Evolutionary conservation across 2,329 filamentous ascomycete genomes (phyloP).

Genomic region (Aureobasidium sp.): DNA sequence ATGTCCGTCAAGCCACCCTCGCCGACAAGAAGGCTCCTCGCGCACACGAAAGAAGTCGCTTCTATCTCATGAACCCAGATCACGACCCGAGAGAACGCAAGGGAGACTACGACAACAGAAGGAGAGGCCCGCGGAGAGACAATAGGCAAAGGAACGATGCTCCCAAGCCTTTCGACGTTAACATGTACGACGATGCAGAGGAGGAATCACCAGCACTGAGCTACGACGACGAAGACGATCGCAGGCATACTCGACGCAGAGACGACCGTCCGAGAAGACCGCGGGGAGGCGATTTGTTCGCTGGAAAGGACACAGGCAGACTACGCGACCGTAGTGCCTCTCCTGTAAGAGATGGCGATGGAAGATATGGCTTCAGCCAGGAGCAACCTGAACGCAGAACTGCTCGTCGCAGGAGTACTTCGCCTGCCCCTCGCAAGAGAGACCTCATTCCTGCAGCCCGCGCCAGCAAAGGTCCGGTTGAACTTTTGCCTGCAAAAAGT

Average conservation of each 20-base stretch:
- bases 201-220: conserved; percentile 31
- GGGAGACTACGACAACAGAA: conserved; percentile 23
- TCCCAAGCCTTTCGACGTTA: conserved; percentile 52
- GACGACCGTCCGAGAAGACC: conserved; percentile 2
- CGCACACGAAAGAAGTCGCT: conserved; percentile 73
- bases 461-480: conserved; percentile 15
- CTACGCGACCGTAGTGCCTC: conserved; percentile 53
- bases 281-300: conserved; percentile 23
- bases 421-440: conserved; percentile 20
- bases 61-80: conserved; percentile 87
- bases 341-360: conserved; percentile 40
- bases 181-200: conserved; percentile 71
- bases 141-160: conserved; percentile 36
- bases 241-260: conserved; percentile 18
- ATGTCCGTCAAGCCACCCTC: conserved; percentile 63
- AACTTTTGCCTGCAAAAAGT: conserved; percentile 5
- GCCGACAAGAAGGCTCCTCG: conserved; percentile 72
- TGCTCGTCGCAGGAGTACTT: conserved; percentile 35
- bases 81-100: conserved; percentile 69
- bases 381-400: conserved; percentile 37
- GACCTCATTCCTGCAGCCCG: conserved; percentile 12
- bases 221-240: conserved; percentile 18
- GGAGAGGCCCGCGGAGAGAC: conserved; percentile 48
- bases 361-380: conserved; percentile 41
- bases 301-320: conserved; percentile 30